phyloP scores from a whole-genome alignment of 2,329 filamentous ascomycete genomes.

The Fusarium begoniae region DNA sequence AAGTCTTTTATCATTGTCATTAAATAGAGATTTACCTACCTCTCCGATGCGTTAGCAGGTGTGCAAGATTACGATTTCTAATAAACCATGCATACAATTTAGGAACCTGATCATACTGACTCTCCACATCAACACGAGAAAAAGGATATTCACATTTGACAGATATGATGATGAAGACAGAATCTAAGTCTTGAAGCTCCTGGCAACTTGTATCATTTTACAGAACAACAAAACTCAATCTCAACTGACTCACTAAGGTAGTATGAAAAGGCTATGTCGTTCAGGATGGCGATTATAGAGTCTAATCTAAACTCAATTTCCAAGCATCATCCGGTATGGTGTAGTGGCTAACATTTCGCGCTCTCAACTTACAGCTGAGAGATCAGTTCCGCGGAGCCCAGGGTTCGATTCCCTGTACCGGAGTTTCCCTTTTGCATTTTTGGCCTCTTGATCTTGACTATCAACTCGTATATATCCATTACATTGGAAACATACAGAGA shows the following conservation, averaged over 20 bases:
- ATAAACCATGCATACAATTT: background rate
- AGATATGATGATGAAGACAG: background rate
- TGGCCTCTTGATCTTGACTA: background rate
- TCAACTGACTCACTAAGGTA: background rate
- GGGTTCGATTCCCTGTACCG: constrained; percentile 44
- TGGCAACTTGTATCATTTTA: background rate
- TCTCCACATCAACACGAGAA: background rate
- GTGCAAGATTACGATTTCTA: background rate
- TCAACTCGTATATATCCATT: background rate
- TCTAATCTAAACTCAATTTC: rapidly evolving
- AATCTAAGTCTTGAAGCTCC: background rate
- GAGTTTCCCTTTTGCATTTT: constrained; percentile 17
- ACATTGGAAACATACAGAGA: background rate
- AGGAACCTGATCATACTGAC: background rate
- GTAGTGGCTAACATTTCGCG: constrained; percentile 49
- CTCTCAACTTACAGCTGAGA: constrained; percentile 38
- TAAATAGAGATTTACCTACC: no score
- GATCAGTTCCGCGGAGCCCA: constrained; percentile 37
- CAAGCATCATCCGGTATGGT: constrained; percentile 43
- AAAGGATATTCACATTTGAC: background rate
- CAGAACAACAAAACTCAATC: background rate
- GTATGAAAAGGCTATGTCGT: background rate
- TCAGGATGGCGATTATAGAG: rapidly evolving
- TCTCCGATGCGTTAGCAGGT: background rate
- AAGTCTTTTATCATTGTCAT: background rate